A percentile compares a stretch with the other conserved stretches of the same genome.
phyloP scores from a whole-genome alignment of 768 basidiomycete species.

The Auricularia cornea region DNA sequence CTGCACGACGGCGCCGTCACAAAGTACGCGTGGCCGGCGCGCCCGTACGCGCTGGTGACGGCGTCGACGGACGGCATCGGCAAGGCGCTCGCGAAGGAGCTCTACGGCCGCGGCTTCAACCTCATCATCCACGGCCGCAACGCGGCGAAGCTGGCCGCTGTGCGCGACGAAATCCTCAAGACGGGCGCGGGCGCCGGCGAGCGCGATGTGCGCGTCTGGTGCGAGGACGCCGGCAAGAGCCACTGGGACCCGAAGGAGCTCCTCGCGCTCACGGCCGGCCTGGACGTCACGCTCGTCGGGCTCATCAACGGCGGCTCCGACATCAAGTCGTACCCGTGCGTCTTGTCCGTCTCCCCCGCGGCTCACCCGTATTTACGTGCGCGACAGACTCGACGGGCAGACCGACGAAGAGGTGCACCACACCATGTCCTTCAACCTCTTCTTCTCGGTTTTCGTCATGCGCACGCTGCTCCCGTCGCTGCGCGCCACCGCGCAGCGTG shows the following conservation, averaged over 20 bases:
- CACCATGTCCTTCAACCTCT: slow-evolving; percentile 2
- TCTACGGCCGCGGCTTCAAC: slow-evolving; percentile 8
- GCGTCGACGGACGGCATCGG: slow-evolving; percentile 9
- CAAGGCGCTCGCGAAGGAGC: slow-evolving; percentile 7
- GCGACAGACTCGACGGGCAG: slow-evolving; percentile 6
- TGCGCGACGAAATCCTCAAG: slow-evolving; percentile 4
- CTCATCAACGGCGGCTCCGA: slow-evolving; percentile 6
- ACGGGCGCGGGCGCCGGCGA: not conserved
- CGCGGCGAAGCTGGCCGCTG: slow-evolving; percentile 3
- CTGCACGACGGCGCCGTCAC: not conserved
- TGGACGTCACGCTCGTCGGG: slow-evolving; percentile 7
- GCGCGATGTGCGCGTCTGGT: not conserved
- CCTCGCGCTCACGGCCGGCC: not conserved
- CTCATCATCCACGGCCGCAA: slow-evolving; percentile 10
- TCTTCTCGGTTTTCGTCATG: slow-evolving; percentile 6
- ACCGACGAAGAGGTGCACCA: not conserved
- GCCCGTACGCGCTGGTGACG: slow-evolving; percentile 8
- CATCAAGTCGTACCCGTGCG: not conserved
- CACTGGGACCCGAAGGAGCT: slow-evolving; percentile 8
- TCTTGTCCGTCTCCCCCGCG: not conserved
- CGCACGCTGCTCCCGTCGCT: slow-evolving; percentile 8
- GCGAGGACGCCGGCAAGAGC: not conserved
- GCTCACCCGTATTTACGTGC: not conserved
- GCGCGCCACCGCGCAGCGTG: not conserved
- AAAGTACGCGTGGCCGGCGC: not conserved